Percentiles rank a stretch among this genome's conserved stretches.
Evolutionary conservation across 139 green algal species (phyloP).

Genomic region (Micractinium conductrix): DNA sequence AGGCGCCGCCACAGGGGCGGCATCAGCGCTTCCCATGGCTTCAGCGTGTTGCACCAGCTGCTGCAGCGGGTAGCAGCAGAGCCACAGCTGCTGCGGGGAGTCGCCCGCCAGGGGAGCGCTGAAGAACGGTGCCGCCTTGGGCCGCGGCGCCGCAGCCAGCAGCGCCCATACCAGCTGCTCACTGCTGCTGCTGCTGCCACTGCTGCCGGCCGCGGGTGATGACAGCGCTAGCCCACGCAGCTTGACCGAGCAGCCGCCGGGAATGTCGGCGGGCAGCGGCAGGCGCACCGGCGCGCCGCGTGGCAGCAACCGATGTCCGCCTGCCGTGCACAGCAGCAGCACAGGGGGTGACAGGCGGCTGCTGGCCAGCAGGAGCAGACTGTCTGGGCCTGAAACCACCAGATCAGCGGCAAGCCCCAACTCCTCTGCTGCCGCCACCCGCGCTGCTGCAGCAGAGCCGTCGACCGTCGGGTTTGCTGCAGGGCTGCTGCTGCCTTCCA

Average conservation of each 20-base stretch:
- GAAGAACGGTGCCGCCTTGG: background rate
- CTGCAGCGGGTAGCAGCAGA: slow-evolving; percentile 13
- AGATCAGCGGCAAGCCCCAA: background rate
- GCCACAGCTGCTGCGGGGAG: slow-evolving; percentile 10
- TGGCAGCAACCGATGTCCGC: background rate
- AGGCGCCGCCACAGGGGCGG: background rate
- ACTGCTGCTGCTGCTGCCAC: background rate
- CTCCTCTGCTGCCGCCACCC: background rate
- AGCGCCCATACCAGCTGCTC: background rate
- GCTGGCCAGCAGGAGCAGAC: slow-evolving; percentile 17
- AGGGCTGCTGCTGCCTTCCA: background rate
- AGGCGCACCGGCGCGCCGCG: background rate
- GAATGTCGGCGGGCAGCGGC: background rate
- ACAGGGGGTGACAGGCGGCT: background rate
- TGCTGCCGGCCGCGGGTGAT: background rate
- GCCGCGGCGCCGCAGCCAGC: background rate
- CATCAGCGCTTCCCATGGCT: background rate
- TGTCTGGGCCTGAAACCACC: background rate
- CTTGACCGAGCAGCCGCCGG: background rate
- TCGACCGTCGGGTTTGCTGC: background rate
- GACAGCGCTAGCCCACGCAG: background rate
- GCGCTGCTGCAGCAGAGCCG: background rate
- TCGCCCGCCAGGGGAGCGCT: background rate
- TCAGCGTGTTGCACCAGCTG: background rate
- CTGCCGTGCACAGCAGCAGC: background rate